These are phyloP conservation scores for Miamiensis avidus DNA, from an alignment of 169 alveolate genomes.

Conservation along the genomic window DNA sequence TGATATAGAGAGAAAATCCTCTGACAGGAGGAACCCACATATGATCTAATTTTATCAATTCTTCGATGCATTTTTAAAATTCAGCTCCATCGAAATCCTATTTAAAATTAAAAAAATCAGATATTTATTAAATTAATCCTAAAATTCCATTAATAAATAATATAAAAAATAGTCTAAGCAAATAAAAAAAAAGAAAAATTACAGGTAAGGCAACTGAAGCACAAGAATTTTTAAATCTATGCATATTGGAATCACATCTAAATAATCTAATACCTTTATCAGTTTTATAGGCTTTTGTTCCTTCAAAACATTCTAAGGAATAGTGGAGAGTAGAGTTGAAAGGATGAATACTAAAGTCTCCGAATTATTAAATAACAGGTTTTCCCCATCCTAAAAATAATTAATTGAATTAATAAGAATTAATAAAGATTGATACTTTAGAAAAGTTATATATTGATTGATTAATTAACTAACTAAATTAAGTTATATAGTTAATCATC, in stretches of 20 bases:
- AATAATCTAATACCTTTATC: slow-evolving; percentile 44
- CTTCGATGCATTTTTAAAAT: slow-evolving; percentile 50
- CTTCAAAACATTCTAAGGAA: slow-evolving; percentile 75
- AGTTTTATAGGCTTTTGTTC: slow-evolving; percentile 56
- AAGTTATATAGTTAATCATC: too few species aligned
- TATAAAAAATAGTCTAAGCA: too few species aligned
- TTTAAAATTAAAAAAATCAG: not conserved
- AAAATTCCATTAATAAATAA: too few species aligned
- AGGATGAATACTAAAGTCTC: slow-evolving; percentile 61
- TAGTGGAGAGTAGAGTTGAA: slow-evolving; percentile 64
- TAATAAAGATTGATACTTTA: too few species aligned
- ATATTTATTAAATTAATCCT: not conserved
- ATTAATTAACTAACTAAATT: too few species aligned
- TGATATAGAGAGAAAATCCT: slow-evolving; percentile 65
- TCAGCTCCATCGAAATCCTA: slow-evolving; percentile 63
- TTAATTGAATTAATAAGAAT: too few species aligned
- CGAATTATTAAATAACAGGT: slow-evolving; percentile 59
- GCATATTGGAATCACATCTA: slow-evolving; percentile 58
- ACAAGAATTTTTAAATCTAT: slow-evolving; percentile 54
- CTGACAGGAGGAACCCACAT: slow-evolving; percentile 70
- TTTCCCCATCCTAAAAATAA: slow-evolving; percentile 62
- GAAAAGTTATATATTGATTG: too few species aligned
- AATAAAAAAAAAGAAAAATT: not conserved
- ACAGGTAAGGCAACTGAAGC: slow-evolving; percentile 61
- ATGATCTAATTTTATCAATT: slow-evolving; percentile 57